A percentile compares a stretch with the other conserved stretches of the same genome.
These are phyloP conservation scores for Kuraishia hungarica DNA, from an alignment of 805 yeast genomes.

Conservation along the genomic window DNA sequence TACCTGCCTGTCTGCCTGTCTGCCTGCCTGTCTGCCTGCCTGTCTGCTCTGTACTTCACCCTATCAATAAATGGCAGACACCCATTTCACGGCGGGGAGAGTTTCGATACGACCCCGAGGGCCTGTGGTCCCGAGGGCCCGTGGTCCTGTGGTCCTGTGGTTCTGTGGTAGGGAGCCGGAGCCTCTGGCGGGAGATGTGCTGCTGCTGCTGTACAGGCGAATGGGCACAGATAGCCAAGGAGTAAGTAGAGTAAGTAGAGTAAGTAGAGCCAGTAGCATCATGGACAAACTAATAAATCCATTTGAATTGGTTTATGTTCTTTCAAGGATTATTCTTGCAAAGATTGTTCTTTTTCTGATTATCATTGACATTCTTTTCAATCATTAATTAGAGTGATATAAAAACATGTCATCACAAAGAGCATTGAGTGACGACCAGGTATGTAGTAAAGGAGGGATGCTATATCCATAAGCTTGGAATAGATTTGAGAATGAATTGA, in stretches of 20 bases:
- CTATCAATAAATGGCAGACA: background rate
- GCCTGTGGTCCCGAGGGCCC: too few relatives aligned
- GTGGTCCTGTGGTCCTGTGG: too few relatives aligned
- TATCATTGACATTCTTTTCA: background rate
- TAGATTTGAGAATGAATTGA: background rate
- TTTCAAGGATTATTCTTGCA: too few relatives aligned
- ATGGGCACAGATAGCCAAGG: background rate
- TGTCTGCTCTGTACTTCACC: too few relatives aligned
- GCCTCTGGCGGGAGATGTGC: background rate
- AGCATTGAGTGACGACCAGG: conserved; percentile 39
- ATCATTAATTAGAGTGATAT: background rate
- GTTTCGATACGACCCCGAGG: background rate
- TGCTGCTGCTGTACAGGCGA: background rate
- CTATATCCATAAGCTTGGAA: background rate
- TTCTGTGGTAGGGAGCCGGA: too few relatives aligned
- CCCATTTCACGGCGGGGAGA: background rate
- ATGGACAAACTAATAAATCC: too few relatives aligned
- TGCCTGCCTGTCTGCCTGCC: too few relatives aligned
- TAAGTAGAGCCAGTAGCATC: too few relatives aligned
- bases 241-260: background rate
- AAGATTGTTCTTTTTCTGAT: too few relatives aligned
- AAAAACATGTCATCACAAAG: conserved; percentile 6
- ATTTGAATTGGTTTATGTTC: too few relatives aligned
- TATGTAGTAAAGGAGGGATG: conserved; percentile 17
- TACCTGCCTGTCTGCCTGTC: too few relatives aligned